Conservation (phyloP, 768 basidiomycete species). For the Suillus lakei region DNA sequence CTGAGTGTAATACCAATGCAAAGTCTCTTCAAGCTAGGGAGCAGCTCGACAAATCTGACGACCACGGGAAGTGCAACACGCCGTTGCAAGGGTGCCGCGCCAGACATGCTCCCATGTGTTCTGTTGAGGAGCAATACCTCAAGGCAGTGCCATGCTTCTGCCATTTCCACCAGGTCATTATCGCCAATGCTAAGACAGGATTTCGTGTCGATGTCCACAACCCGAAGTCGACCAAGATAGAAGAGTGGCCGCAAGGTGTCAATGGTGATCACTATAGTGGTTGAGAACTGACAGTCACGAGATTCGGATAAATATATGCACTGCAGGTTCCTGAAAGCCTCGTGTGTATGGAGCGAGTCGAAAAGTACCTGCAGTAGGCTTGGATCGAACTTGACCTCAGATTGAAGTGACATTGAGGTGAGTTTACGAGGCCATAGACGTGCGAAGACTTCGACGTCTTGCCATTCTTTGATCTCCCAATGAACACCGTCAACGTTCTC, state of each 20-base stretch:
- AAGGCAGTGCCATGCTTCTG: slow-evolving; percentile 47
- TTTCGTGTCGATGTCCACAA: slow-evolving; percentile 39
- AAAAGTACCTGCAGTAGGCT: background rate
- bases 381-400: background rate
- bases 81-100: background rate
- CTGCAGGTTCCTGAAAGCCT: background rate
- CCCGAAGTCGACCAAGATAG: slow-evolving; percentile 28
- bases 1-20: background rate
- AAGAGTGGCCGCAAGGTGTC: slow-evolving; percentile 43
- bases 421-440: background rate
- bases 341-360: background rate
- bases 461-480: background rate
- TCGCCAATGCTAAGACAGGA: slow-evolving; percentile 38
- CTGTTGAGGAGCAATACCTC: slow-evolving; percentile 49
- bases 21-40: background rate
- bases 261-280: background rate
- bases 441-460: background rate
- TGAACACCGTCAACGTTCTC: background rate
- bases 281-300: no score
- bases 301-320: background rate
- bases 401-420: background rate
- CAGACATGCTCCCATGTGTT: background rate
- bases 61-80: background rate
- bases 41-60: background rate
- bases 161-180: slow-evolving; percentile 49